Conservation (phyloP, 768 basidiomycete genomes). For the Trametes cinnabarina region DNA sequence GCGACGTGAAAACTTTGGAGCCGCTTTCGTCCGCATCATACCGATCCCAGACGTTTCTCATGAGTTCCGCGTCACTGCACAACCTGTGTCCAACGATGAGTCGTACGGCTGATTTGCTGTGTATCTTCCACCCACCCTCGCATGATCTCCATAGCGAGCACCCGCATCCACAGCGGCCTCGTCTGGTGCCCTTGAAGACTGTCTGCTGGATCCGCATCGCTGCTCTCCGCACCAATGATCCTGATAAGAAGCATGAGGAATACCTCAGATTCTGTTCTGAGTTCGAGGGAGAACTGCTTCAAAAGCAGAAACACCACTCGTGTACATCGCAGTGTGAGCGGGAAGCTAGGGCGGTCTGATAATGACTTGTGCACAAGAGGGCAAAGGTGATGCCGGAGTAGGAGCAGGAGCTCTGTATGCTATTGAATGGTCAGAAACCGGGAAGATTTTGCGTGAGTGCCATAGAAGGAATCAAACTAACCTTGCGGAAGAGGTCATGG, state of each 20-base stretch:
- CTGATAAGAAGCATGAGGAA: conserved; percentile 75
- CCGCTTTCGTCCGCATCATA: conserved; percentile 63
- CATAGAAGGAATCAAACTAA: conserved; percentile 29
- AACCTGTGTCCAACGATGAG: conserved; percentile 40
- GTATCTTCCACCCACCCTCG: conserved; percentile 59
- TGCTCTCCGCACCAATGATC: conserved; percentile 56
- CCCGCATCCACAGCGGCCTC: conserved; percentile 83
- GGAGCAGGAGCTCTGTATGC: conserved; percentile 80
- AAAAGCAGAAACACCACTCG: conserved; percentile 92
- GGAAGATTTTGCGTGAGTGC: background rate
- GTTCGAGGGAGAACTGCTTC: conserved; percentile 83
- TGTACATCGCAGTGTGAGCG: conserved; percentile 85
- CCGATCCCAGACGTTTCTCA: conserved; percentile 75
- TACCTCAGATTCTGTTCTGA: conserved; percentile 81
- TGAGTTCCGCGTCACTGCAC: conserved; percentile 76
- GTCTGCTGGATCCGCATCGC: conserved; percentile 24
- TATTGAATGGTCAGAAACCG: conserved; percentile 27
- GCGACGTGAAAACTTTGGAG: conserved; percentile 70
- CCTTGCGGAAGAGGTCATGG: conserved; percentile 80
- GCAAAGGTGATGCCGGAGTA: conserved; percentile 88
- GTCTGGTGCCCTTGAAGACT: conserved; percentile 20
- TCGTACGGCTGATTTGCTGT: background rate
- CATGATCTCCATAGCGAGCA: conserved; percentile 90
- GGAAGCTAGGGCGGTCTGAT: conserved; percentile 80
- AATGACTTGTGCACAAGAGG: conserved; percentile 85